Evolutionary conservation across 768 basidiomycete species (phyloP), one percentile per base, ranked within the genome.

Genomic region (Nevesoporus exiguus): DNA sequence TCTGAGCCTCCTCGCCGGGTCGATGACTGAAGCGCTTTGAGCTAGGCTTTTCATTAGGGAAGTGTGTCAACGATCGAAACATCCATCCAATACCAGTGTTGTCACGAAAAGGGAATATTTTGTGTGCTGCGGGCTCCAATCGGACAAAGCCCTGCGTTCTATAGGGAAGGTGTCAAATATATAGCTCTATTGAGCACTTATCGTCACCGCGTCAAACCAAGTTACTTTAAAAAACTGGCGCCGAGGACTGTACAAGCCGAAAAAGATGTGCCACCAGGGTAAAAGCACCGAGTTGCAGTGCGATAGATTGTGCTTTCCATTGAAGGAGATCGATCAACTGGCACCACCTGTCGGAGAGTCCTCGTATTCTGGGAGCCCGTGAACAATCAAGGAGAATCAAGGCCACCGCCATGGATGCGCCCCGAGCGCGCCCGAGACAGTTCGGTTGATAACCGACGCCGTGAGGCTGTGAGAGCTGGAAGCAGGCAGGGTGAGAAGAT

Each of bases 391-490:
- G 40, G 49, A 54, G 30, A 43, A 42, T 30, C 46, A 46, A 49
- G 46, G 45, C 47, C 19, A 48, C 52, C 15, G 54, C 52, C 52
- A 65, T 43, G 50, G 9, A 24, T 5, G 8, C 34, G 8, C 40
- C 49, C 58, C 50, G 55, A 56, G 50, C 44, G 36, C 22, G n/a
- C 53, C 60, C 55, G 55, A 61, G 34, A 31, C 36, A 31, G 43
- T 13, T 13, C 7, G 7, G 15, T 58, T 52, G 45, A 43, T 58
- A 52, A 19, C 56, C 57, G 56, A 51, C 17, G 3, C 47, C 45
- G 51, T 41, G 47, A 34, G 19, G 10, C 50, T 40, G 49, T 61
- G 46, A 60, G 45, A 6, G 44, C 29, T 39, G 30, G 29, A 19
- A 34, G 30, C 14, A 10, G 55, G 27, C 40, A 47, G 40, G 14